These are phyloP conservation scores for Cladorrhinum sp. DNA, from an alignment of 2,329 filamentous ascomycete genomes.

Conservation along the genomic window DNA sequence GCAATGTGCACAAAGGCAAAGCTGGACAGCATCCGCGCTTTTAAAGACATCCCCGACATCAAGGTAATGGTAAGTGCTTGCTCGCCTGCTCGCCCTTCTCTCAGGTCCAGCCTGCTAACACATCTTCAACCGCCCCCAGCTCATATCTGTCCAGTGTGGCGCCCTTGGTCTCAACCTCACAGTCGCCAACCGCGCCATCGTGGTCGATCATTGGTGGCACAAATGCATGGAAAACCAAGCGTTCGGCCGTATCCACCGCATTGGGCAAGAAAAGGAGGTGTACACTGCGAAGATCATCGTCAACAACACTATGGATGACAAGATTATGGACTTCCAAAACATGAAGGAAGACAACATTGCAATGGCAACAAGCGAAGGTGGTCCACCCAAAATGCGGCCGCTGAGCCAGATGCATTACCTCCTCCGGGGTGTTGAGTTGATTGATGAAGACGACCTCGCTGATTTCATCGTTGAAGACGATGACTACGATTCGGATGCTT, in stretches of 20 bases:
- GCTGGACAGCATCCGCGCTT: slow-evolving; percentile 7
- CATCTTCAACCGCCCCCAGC: neutral
- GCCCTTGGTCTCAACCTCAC: slow-evolving; percentile 19
- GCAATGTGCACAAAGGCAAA: neutral
- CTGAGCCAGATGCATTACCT: neutral
- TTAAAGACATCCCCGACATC: slow-evolving; percentile 3
- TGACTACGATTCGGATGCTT: neutral
- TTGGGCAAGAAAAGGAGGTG: slow-evolving; percentile 17
- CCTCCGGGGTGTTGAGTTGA: neutral
- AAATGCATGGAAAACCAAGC: slow-evolving; percentile 15
- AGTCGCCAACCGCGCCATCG: slow-evolving; percentile 18
- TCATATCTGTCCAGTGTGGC: slow-evolving; percentile 15
- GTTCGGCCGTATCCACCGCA: slow-evolving; percentile 18
- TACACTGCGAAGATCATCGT: slow-evolving; percentile 14
- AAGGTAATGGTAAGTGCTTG: slow-evolving; percentile 16
- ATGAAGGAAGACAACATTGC: slow-evolving; percentile 10
- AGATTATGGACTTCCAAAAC: slow-evolving; percentile 8
- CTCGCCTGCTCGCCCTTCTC: neutral
- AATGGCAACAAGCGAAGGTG: neutral
- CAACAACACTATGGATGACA: slow-evolving; percentile 11
- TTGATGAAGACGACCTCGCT: neutral
- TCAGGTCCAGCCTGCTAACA: neutral
- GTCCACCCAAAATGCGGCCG: neutral
- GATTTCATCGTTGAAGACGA: neutral
- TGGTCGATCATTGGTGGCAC: slow-evolving; percentile 22